These are phyloP conservation scores for Spathaspora sp. DNA, from an alignment of 805 yeast genomes.

Conservation along the genomic window DNA sequence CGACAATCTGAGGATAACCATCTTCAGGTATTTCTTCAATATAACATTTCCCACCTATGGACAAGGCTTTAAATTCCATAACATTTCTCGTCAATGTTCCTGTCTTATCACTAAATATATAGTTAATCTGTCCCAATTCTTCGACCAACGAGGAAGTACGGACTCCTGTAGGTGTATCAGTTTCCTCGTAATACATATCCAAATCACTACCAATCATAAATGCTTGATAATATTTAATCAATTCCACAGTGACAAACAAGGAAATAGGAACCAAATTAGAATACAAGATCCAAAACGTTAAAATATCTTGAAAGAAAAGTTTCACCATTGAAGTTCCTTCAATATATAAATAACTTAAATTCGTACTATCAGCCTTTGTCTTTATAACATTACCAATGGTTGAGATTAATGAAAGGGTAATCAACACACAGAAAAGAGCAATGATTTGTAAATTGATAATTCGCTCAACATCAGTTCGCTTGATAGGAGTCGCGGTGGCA, in stretches of 20 bases:
- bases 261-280: constrained; percentile 98
- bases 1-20: constrained; percentile 60
- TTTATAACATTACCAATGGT: constrained; percentile 84
- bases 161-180: constrained; percentile 93
- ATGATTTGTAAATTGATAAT: constrained; percentile 90
- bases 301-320: constrained; percentile 77
- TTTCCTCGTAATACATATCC: constrained; percentile 82
- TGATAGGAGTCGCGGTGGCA: constrained; percentile 98
- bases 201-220: constrained; percentile 89
- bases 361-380: constrained; percentile 47
- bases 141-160: constrained; percentile 95
- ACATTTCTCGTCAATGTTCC: constrained; percentile 95
- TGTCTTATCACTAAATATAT: constrained; percentile 94
- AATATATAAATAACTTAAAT: constrained; percentile 62
- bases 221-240: constrained; percentile 94
- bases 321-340: constrained; percentile 65
- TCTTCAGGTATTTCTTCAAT: constrained; percentile 91
- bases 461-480: constrained; percentile 94
- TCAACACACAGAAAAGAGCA: constrained; percentile 78
- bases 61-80: constrained; percentile 93
- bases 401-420: constrained; percentile 73
- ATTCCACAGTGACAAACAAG: constrained; percentile 91
- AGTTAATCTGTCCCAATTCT: constrained; percentile 95
- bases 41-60: constrained; percentile 90
- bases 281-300: constrained; percentile 94